Evolutionary conservation across 2,329 filamentous ascomycete species (phyloP), one percentile per base, ranked within the genome.

Genomic region (Phaeosphaeriaceae sp.): DNA sequence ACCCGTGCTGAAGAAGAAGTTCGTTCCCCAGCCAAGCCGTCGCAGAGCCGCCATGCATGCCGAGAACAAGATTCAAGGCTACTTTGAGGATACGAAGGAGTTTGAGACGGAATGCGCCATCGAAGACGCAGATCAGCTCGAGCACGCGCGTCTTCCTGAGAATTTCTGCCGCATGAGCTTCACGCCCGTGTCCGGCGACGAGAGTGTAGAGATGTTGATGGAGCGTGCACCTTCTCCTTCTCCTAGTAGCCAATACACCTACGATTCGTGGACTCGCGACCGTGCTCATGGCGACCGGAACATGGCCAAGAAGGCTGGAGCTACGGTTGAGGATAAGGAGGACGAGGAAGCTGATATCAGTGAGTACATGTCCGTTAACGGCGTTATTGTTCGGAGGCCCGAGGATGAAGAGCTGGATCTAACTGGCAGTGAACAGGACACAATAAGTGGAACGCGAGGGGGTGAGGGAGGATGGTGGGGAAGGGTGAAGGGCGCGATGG

Each of bases 151-250:
- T 7, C 25, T 33, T 5, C n/a, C 40, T 10, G 20, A 27, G 1
- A 25, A 49, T 19, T 7, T 62, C 13, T 36, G 56, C 11, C 44
- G 54, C 7, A 56, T 65, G 58, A 62, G 61, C 36, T 48, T 63
- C n/a, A 66, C 61, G 1, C 61, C 60, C 11, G 42, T 51, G 1
- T 54, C 58, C 1, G 33, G 33, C 13, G 31, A 50, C 9, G 19
- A 50, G 17, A 50, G 19, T 11, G 33, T 50, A 10, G 48, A 22
- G 17, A 24, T 33, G 24, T 17, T 48, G 22, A 20, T 41, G 24
- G n/a, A 49, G 20, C 46, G 21, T 17, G 33, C 33, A 6, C 13
- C 7, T 15, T 20, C 25, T 33, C 15, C 24, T 19, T 3, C 46
- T 6, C 2, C 20, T 17, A 21, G 3, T 15, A 19, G 11, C 25